Evolutionary conservation across 176 grass and related monocot species (phyloP).

Genomic region (Poa annua): DNA sequence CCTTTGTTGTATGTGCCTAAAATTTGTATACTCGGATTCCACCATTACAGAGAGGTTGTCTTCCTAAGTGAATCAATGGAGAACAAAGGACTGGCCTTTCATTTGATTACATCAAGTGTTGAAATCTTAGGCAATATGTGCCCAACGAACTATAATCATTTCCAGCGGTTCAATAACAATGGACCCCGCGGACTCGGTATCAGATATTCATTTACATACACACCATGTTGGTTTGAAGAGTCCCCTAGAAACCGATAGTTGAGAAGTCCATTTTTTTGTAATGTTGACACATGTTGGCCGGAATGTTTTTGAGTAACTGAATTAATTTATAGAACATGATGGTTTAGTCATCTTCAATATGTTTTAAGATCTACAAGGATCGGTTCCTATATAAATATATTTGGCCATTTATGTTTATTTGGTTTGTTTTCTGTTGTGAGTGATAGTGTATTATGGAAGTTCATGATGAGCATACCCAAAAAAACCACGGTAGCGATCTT

Average conservation of each 20-base stretch:
- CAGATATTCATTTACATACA: slow-evolving; percentile 2
- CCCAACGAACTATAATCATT: not conserved
- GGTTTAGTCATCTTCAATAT: not conserved
- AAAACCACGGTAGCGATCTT: not conserved
- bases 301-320: not conserved
- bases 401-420: not conserved
- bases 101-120: not conserved
- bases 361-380: not conserved
- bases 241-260: not conserved
- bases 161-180: not conserved
- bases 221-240: not conserved
- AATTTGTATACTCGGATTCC: not conserved
- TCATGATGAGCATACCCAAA: not conserved
- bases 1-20: not conserved
- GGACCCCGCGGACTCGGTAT: no score
- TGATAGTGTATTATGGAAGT: not conserved
- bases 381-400: not conserved
- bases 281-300: not conserved
- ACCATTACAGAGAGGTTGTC: not conserved
- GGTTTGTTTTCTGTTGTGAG: not conserved
- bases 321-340: not conserved
- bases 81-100: not conserved
- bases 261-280: not conserved
- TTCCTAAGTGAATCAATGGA: not conserved
- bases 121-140: not conserved